Base-by-base conservation (phyloP, 192 early-diverging fungal genomes). In the Backusella australiensis region DNA sequence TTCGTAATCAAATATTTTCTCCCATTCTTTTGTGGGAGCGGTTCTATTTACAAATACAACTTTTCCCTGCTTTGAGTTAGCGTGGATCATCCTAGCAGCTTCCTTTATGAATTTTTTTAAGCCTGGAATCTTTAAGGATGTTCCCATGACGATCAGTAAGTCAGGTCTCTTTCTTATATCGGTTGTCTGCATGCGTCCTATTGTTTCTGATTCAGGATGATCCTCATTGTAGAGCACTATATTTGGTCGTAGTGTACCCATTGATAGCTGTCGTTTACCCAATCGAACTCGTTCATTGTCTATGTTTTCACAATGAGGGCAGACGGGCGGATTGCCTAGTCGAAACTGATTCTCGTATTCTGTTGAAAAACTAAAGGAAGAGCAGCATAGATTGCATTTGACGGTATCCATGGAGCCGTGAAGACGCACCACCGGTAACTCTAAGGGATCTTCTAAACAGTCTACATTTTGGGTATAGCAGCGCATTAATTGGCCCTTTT, bases 391-490 rank as follows among this genome's bases (percentile, higher is more conserved):
- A 0, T 92, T 95, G 82, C 98, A 99, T 72, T 95, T 87, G 4
- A 98, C 90, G 41, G 88, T 91, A 71, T 93, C 88, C 67, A 99
- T 84, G 67, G 93, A 91, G 6, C 98, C 98, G 80, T 99, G 98
- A 19, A 99, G 88, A 84, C 96, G 96, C 14, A 99, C 94, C 0
- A 97, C 93, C 39, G 89, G 85, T 74, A 95, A 73, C 17, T 91
- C 90, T 3, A 94, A 84, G 17, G 89, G 86, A 65, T 89, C 88
- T 78, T 99, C 97, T 14, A 99, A 85, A 76, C 93, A 91, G 76
- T 99, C 98, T 74, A 98, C 98, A 82, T 99, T 99, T 84, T 97
- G 97, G 15, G 98, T 98, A 71, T 99, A 99, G 81, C 94, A 96
- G 6, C 98, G 84, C 29, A 96, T 74, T 9, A 99, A 87, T 81